Percentiles rank a stretch among this genome's conserved stretches.
These are phyloP conservation scores for Arthrinium puccinioides DNA, from an alignment of 2,329 filamentous ascomycete genomes.

Conservation along the genomic window DNA sequence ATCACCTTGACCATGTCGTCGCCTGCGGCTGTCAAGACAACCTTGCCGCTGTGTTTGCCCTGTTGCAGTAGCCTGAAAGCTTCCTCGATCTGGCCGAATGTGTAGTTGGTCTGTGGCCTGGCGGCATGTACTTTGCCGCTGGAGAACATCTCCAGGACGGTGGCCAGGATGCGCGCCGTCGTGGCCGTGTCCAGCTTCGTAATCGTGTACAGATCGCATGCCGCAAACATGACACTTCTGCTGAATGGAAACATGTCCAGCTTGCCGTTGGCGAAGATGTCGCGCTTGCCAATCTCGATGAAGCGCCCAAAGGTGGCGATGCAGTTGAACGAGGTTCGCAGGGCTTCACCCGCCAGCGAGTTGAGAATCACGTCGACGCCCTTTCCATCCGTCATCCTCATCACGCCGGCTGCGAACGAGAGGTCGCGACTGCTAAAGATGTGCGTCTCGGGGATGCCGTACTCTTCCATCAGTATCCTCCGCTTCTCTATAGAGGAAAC, in stretches of 20 bases:
- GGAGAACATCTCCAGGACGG: slow-evolving; percentile 4
- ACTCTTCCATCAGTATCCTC: slow-evolving; percentile 2
- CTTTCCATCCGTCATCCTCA: slow-evolving; percentile 3
- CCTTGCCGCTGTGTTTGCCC: slow-evolving; percentile 31
- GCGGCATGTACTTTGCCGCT: slow-evolving; percentile 2
- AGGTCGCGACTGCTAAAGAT: slow-evolving; percentile 8
- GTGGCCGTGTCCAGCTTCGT: slow-evolving; percentile 2
- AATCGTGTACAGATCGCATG: slow-evolving; percentile 5
- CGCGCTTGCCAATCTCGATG: slow-evolving; percentile 7
- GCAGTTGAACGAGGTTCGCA: slow-evolving; percentile 6
- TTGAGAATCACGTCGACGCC: slow-evolving; percentile 6
- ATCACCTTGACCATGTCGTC: slow-evolving; percentile 4
- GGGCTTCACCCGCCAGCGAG: slow-evolving; percentile 4
- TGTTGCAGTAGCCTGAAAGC: slow-evolving; percentile 28
- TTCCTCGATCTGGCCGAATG: slow-evolving; percentile 12
- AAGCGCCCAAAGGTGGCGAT: slow-evolving; percentile 6
- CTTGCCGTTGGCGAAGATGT: slow-evolving; percentile 7
- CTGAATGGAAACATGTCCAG: slow-evolving; percentile 7
- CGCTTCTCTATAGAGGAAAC: slow-evolving; percentile 7
- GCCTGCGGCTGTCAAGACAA: slow-evolving; percentile 19
- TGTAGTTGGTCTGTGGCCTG: slow-evolving; percentile 3
- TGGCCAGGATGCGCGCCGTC: slow-evolving; percentile 5
- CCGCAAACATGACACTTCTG: slow-evolving; percentile 5
- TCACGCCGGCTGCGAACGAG: slow-evolving; percentile 6
- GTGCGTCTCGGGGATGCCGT: slow-evolving; percentile 6